These are phyloP conservation scores for Guyanaporus albipodus DNA, from an alignment of 768 basidiomycete genomes.

Conservation along the genomic window DNA sequence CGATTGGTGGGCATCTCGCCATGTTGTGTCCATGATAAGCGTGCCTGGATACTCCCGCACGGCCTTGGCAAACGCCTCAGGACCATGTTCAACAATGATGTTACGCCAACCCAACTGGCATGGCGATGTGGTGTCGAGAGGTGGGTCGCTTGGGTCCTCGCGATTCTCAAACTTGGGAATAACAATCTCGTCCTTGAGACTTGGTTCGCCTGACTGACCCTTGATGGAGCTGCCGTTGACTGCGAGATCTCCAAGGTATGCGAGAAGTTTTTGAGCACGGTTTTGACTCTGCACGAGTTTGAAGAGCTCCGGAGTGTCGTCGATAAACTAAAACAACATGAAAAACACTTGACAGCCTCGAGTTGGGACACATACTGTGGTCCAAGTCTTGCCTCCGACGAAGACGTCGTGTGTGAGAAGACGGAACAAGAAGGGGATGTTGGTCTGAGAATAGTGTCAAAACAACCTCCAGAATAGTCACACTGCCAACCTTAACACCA, in stretches of 20 bases:
- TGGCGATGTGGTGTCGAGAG: slow-evolving; percentile 76
- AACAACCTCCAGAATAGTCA: neutral
- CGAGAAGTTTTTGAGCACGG: slow-evolving; percentile 94
- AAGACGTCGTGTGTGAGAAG: slow-evolving; percentile 95
- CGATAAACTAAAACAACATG: slow-evolving; percentile 73
- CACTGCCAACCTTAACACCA: slow-evolving; percentile 75
- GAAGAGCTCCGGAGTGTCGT: slow-evolving; percentile 99
- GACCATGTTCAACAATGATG: slow-evolving; percentile 96
- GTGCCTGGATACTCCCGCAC: slow-evolving; percentile 94
- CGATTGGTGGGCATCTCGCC: slow-evolving; percentile 99
- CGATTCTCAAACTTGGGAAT: slow-evolving; percentile 77
- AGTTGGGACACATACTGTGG: slow-evolving; percentile 54
- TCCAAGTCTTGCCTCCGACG: slow-evolving; percentile 97
- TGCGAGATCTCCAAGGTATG: slow-evolving; percentile 95
- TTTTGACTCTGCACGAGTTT: slow-evolving; percentile 97
- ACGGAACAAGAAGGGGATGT: slow-evolving; percentile 99
- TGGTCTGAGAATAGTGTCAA: slow-evolving; percentile 56
- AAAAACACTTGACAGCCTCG: slow-evolving; percentile 1
- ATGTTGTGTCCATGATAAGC: slow-evolving; percentile 97
- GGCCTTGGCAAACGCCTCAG: slow-evolving; percentile 97
- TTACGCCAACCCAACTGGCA: slow-evolving; percentile 95
- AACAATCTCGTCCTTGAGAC: slow-evolving; percentile 83
- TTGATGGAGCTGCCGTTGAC: slow-evolving; percentile 99
- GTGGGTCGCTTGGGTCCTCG: slow-evolving; percentile 67
- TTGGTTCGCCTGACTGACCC: slow-evolving; percentile 93